These are phyloP conservation scores for Combretum micranthum DNA, from an alignment of 345 rosid genomes.

Conservation along the genomic window DNA sequence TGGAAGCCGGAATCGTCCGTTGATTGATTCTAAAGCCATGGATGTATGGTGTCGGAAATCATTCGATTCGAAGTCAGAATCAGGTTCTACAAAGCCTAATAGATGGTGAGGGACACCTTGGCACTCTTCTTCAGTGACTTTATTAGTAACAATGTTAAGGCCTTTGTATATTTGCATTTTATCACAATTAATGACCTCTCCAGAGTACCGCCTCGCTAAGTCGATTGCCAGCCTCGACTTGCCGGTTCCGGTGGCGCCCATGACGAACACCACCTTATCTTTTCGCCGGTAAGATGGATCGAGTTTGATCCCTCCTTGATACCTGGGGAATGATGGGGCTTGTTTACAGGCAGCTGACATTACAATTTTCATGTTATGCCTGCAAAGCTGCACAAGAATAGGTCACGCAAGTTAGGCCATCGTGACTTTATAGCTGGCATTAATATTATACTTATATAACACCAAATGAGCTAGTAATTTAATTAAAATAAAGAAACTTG, in stretches of 20 bases:
- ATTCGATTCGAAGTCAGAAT: slow-evolving; percentile 38
- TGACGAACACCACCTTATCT: slow-evolving; percentile 69
- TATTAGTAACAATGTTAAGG: slow-evolving; percentile 62
- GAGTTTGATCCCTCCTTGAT: slow-evolving; percentile 30
- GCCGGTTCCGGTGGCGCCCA: slow-evolving; percentile 92
- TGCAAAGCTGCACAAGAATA: neutral
- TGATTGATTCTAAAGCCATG: slow-evolving; percentile 32
- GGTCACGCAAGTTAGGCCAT: neutral
- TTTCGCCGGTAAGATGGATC: slow-evolving; percentile 45
- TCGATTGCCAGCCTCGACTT: slow-evolving; percentile 84
- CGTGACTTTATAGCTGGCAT: neutral
- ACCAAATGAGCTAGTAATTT: neutral
- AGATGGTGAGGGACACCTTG: slow-evolving; percentile 75
- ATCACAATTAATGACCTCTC: slow-evolving; percentile 77
- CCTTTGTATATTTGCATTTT: slow-evolving; percentile 86
- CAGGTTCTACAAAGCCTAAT: slow-evolving; percentile 49
- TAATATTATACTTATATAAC: neutral
- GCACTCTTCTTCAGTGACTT: slow-evolving; percentile 70
- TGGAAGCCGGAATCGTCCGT: slow-evolving; percentile 38
- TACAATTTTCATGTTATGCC: slow-evolving; percentile 33
- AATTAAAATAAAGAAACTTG: neutral
- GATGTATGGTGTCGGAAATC: slow-evolving; percentile 49
- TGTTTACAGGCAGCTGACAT: slow-evolving; percentile 37
- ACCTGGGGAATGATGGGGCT: slow-evolving; percentile 36
- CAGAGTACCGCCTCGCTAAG: slow-evolving; percentile 59